Evolutionary conservation across 2,329 filamentous ascomycete genomes (phyloP).

Genomic region (Trichoderma citrinoviride): DNA sequence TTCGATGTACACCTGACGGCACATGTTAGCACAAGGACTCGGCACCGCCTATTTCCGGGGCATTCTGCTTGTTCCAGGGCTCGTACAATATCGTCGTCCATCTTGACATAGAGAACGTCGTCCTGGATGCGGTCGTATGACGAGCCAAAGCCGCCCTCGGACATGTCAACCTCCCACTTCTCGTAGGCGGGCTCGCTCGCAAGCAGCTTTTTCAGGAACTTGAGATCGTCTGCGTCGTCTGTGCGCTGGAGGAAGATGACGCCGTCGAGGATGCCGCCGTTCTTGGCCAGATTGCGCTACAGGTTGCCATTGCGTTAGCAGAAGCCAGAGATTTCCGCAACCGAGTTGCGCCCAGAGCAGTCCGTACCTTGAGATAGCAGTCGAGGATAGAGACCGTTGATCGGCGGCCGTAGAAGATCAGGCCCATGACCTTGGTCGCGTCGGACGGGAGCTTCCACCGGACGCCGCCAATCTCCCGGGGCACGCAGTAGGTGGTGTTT

Average conservation of each 20-base stretch:
- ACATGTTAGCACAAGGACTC: not conserved
- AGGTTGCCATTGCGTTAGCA: not conserved
- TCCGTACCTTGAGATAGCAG: conserved; percentile 43
- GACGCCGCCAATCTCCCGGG: conserved; percentile 10
- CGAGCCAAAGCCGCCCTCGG: conserved; percentile 35
- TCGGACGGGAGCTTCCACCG: conserved; percentile 17
- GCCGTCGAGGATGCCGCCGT: conserved; percentile 45
- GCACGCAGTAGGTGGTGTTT: conserved; percentile 13
- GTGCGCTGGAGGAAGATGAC: conserved; percentile 46
- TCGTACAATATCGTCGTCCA: conserved; percentile 40
- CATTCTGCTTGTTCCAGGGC: not conserved
- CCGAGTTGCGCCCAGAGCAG: not conserved
- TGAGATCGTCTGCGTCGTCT: conserved; percentile 38
- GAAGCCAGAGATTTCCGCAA: not conserved
- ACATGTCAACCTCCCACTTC: conserved; percentile 37
- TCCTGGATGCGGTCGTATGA: conserved; percentile 48
- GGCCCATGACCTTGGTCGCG: conserved; percentile 40
- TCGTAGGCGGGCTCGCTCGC: conserved; percentile 39
- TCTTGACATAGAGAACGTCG: conserved; percentile 43
- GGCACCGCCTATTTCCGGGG: not conserved
- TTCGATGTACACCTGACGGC: conserved; percentile 36
- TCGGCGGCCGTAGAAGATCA: conserved; percentile 47
- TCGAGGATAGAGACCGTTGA: conserved; percentile 45
- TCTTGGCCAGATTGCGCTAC: conserved; percentile 44
- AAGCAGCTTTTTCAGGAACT: conserved; percentile 40